Percentiles rank a stretch among this genome's conserved stretches.
Conservation (phyloP, 2,329 filamentous ascomycete species). For the Neospermospora avenae region DNA sequence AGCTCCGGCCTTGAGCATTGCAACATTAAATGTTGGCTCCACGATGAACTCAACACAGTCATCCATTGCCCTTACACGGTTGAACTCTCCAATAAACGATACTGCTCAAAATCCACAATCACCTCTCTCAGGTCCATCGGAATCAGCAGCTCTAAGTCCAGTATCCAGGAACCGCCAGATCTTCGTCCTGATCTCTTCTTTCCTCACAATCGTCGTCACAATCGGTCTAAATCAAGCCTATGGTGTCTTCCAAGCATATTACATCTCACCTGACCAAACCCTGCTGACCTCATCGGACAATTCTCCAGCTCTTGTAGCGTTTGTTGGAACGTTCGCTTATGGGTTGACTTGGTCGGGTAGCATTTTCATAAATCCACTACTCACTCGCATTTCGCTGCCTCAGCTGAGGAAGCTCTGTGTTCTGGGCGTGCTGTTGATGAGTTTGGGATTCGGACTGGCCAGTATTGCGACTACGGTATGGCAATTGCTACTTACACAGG, state of each 20-base stretch:
- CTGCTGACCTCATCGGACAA: constrained; percentile 38
- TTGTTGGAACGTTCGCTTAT: constrained; percentile 47
- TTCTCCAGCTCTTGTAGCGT: constrained; percentile 44
- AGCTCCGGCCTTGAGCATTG: background rate
- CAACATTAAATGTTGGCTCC: background rate
- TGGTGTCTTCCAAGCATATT: constrained; percentile 49
- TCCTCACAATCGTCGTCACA: constrained; percentile 7
- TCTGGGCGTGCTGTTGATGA: constrained; percentile 41
- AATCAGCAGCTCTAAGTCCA: constrained; percentile 20
- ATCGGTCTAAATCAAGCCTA: constrained; percentile 49
- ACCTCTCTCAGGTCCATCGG: background rate
- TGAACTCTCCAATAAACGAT: background rate
- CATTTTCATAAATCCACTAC: constrained; percentile 46
- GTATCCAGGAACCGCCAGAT: constrained; percentile 38
- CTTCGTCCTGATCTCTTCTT: constrained; percentile 36
- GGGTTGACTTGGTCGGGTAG: constrained; percentile 50
- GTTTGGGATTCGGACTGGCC: constrained; percentile 43
- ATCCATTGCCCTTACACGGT: background rate
- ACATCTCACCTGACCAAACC: constrained; percentile 41
- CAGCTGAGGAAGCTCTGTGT: constrained; percentile 39
- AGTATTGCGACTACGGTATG: constrained; percentile 37
- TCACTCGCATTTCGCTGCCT: constrained; percentile 42
- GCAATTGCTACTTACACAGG: constrained; percentile 46
- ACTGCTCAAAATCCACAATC: background rate
- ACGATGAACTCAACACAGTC: background rate